Base-by-base conservation (phyloP, 1,284 basidiomycete species). In the Ustanciosporium gigantosporum region DNA sequence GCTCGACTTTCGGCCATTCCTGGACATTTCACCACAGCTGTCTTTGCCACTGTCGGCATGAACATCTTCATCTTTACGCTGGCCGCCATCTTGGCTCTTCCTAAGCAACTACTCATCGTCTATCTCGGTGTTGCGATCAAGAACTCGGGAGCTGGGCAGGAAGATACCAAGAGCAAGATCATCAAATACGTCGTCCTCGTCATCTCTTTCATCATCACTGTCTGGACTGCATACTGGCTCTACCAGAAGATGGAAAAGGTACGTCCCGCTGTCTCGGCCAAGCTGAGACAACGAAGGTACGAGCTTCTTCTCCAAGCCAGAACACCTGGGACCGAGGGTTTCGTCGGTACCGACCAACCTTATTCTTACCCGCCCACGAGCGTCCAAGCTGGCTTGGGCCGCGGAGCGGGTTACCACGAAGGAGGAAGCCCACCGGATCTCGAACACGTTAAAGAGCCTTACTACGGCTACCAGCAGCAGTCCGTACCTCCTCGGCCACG, bases 181-280 rank as follows among this genome's bases (percentile, higher is more conserved):
- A 58, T 78, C 41, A 73, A 78, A 58, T 72, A 70, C 38, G 67
- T 68, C 16, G 74, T 78, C n/a, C 45, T 78, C 25, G 46, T 62
- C 13, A 52, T 68, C 41, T 56, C 65, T 34, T 55, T 68, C 31
- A 32, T 90, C 20, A 83, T 94, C 58, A 94, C 91, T 0, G 61
- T 89, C 36, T 77, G 81, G 31, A 88, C 90, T 0, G 87, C 89
- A 79, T 91, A 88, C 86, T 94, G 88, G 76, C 88, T 94, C 68
- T 85, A 85, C 68, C 80, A 78, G 42, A 78, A 86, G 78, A 90
- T 94, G 85, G 84, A 87, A 71, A 81, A 84, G 65, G 87, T 85
- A 21, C 88, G 90, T 66, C 84, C 87, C 0, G 75, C 80, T 1
- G 85, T 94, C 7, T 66, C 65, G 25, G 27, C 25, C 2, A 39